phyloP scores from a whole-genome alignment of 2,329 filamentous ascomycete species.

The Calonectria henricotiae region DNA sequence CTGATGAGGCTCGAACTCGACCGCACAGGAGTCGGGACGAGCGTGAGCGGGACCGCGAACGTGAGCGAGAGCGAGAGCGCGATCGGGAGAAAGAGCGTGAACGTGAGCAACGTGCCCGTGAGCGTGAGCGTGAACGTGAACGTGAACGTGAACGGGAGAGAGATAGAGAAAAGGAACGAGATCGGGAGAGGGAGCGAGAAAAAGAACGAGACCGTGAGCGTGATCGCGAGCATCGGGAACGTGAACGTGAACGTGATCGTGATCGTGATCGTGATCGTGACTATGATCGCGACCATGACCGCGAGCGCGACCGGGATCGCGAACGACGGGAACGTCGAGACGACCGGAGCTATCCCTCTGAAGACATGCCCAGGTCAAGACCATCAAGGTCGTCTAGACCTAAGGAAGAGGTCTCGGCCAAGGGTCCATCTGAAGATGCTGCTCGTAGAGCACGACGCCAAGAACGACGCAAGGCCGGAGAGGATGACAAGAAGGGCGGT shows the following conservation, averaged over 20 bases:
- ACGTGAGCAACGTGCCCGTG: background rate
- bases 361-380: conserved; percentile 33
- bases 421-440: conserved; percentile 53
- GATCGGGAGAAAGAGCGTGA: conserved; percentile 1
- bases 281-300: conserved; percentile 27
- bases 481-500: conserved; percentile 55
- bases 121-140: background rate
- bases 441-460: conserved; percentile 57
- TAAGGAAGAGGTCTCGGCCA: conserved; percentile 48
- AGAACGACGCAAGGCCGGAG: conserved; percentile 55
- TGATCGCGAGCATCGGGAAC: conserved; percentile 18
- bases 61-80: conserved; percentile 3
- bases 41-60: conserved; percentile 33
- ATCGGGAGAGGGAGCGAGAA: background rate
- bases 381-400: conserved; percentile 44
- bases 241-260: conserved; percentile 41
- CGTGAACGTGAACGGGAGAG: background rate
- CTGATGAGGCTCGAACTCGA: conserved; percentile 47
- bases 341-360: conserved; percentile 25
- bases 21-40: conserved; percentile 46
- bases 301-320: conserved; percentile 9
- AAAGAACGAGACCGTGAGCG: background rate
- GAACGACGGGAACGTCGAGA: conserved; percentile 16
- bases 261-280: conserved; percentile 38
- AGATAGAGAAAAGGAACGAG: background rate